Evolutionary conservation across 495 filamentous ascomycete species (phyloP), one percentile per base, ranked within the genome.

Genomic region (Platismatia glauca): DNA sequence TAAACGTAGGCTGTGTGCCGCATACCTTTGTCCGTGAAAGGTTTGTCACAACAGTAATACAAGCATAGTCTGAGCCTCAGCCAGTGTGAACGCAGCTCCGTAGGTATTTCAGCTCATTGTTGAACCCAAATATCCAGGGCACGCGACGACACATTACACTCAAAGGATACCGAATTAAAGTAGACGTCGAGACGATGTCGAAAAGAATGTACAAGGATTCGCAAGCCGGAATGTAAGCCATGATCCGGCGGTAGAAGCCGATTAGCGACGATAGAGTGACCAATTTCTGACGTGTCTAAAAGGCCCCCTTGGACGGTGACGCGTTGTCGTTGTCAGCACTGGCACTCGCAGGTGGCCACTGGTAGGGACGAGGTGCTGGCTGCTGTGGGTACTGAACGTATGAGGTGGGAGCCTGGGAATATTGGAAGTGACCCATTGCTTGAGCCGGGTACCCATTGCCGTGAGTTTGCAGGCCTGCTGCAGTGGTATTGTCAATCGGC

Each of bases 401-500:
- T 46, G 44, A 33, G 46, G 33, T 43, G 16, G 37, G 61, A 38
- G 39, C 31, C 35, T 50, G 57, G 6, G 50, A n/a, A 37, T 66
- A 66, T 24, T 66, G 57, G 33, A 65, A 55, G n/a, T 66, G 55
- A 16, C 31, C 53, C 59, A 62, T 52, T 33, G 41, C 29, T 39
- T 34, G 62, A 27, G n/a, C 35, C 13, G 57, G 18, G 18, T 34
- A 55, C 11, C 52, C 44, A n/a, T 35, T 46, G 31, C 48, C 43
- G 55, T 62, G 53, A 1, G 48, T 44, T 15, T 62, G 53, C 29
- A 43, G n/a, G 13, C 35, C 55, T 35, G 57, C 33, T 38, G 57
- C 48, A 18, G 33, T 38, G 55, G 31, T 41, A 33, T 60, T 46
- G 24, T 60, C 37, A n/a, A 34, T 57, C 43, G 64, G 27, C 12